Evolutionary conservation across 352 stramenopile genomes (phyloP), one percentile per base, ranked within the genome.

Genomic region (Globisporangium cederbergense): DNA sequence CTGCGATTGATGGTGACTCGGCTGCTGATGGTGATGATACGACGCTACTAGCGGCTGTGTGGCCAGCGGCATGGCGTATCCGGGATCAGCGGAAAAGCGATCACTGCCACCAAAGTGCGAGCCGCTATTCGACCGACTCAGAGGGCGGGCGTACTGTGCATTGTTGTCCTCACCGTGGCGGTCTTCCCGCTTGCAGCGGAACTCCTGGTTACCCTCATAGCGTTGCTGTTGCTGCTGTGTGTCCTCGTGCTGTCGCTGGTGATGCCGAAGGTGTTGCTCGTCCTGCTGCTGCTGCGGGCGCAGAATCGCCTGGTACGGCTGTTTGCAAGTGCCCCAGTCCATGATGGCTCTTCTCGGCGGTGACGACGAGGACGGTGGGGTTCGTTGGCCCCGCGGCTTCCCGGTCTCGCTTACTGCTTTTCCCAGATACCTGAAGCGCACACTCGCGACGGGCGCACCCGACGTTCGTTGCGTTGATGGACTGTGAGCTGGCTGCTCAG

Each of bases 271-370:
- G 55, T 50, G 55, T 20, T 47, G 53, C 38, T 61, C 40, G 4
- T 28, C 9, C 6, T 28, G n/a, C n/a, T 40, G 40, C 40, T 40
- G 40, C 40, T 52, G 20, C 11, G 14, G 13, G 11, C 51, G 43
- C 9, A 62, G 56, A 20, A 40, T 36, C 43, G 56, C 20, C 28
- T 65, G 58, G 22, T 63, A 66, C 8, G 55, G 64, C 38, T 65
- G 43, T 62, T 55, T 62, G 22, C 8, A 51, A 52, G 38, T 42
- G 58, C 61, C 34, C 72, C 72, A 78, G 65, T 70, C 73, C 72
- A 78, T 75, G 49, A 43, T 38, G 28, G 10, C 22, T 40, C n/a
- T 56, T 45, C 52, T 34, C 38, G 18, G 28, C n/a, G 49, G 42
- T 3, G 42, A 47, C 42, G 42, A 47, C 42, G 42, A 46, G 25